These are phyloP conservation scores for Penicillium griseofulvum DNA, from an alignment of 2,329 filamentous ascomycete genomes.

Conservation along the genomic window DNA sequence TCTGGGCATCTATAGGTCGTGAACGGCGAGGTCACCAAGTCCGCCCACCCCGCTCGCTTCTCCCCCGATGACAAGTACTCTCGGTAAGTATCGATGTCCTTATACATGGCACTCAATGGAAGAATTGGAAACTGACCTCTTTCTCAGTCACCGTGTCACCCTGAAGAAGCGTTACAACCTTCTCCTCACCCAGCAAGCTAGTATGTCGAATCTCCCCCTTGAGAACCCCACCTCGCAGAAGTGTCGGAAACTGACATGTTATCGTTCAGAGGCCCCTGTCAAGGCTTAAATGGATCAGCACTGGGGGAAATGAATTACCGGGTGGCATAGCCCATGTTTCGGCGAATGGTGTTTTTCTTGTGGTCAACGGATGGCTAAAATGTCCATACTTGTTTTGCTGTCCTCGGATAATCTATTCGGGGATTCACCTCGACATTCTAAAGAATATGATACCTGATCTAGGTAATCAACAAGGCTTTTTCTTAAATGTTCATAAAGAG, in stretches of 20 bases:
- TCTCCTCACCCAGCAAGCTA: conserved; percentile 73
- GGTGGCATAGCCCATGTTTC: conserved; percentile 28
- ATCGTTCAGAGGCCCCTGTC: conserved; percentile 27
- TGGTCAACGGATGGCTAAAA: conserved; percentile 27
- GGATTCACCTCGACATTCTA: conserved; percentile 10
- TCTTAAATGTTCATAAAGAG: conserved; percentile 11
- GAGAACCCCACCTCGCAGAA: neutral
- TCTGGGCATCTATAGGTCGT: conserved; percentile 40
- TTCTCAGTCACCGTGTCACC: conserved; percentile 76
- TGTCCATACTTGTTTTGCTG: conserved; percentile 20
- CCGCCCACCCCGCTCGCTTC: conserved; percentile 92
- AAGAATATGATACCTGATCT: conserved; percentile 12
- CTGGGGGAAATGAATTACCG: conserved; percentile 25
- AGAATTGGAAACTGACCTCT: conserved; percentile 2
- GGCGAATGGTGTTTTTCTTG: conserved; percentile 43
- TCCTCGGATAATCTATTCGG: conserved; percentile 18
- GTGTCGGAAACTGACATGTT: conserved; percentile 4
- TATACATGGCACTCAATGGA: neutral
- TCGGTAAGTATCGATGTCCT: conserved; percentile 45
- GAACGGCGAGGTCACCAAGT: conserved; percentile 84
- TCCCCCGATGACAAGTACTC: conserved; percentile 99
- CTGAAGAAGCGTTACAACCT: conserved; percentile 91
- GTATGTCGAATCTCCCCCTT: conserved; percentile 37
- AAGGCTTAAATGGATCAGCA: conserved; percentile 30
- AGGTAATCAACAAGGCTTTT: conserved; percentile 14